Base-by-base conservation (phyloP, 1,284 basidiomycete genomes). In the Malassezia slooffiae region DNA sequence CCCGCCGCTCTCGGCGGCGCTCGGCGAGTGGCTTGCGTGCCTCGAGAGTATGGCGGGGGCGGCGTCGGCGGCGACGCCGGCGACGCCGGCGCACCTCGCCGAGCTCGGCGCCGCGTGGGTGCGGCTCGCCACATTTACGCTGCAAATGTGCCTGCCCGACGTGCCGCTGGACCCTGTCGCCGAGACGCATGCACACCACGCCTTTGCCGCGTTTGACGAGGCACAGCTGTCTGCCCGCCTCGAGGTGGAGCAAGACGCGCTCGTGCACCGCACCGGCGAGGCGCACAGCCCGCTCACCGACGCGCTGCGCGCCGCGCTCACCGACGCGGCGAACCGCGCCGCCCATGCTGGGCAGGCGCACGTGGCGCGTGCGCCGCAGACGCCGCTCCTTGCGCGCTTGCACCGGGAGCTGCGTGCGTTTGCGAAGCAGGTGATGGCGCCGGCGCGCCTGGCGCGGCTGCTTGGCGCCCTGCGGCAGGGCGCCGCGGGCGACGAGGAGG, bases 121-220 rank as follows among this genome's bases (percentile, higher is more conserved):
- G 31, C 76, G 75, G 0, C 64, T 85, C 21, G 77, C 80, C 34
- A 73, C 74, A 22, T 58, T 78, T 39, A 69, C 85, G 22, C 63
- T 86, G 13, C 73, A 79, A 1, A 74, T 91, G n/a, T 84, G 83
- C 63, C 75, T 96, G 35, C 89, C 93, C 0, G 79, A 86, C 61
- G 73, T 81, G 4, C 87, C 90, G 1, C 72, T 96, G 41, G 93
- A 97, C 67, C 91, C 91, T 8, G 79, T 82, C 12, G 80, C 80
- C 15, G 76, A 82, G 24, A 76, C 80, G 38, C 75, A 75, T 34
- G 78, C 77, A 27, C 73, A 75, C 0, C 70, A 70, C 5, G 71
- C 75, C 28, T 78, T 82, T 34, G 73, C 77, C 57, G 34, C 42
- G 13, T 40, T 48, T 28, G 47, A 52, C 15, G 66, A 74, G 13